Percentiles rank a stretch among this genome's conserved stretches.
Conservation (phyloP, 2,329 filamentous ascomycete genomes). For the Cadophora luteo-olivacea region DNA sequence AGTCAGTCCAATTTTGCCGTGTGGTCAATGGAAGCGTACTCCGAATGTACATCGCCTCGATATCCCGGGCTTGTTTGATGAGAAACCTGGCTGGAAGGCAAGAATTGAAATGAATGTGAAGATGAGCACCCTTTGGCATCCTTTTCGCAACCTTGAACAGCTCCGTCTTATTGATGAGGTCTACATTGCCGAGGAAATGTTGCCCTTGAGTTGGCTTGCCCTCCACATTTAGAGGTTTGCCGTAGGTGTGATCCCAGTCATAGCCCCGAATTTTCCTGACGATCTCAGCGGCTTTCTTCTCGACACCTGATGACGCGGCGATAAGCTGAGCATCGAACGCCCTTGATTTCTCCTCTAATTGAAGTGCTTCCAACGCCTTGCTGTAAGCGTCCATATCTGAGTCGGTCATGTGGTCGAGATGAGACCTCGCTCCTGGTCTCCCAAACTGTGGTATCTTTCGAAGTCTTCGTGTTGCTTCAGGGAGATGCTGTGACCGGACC, state of each 20-base stretch:
- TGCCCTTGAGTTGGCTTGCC: slow-evolving; percentile 49
- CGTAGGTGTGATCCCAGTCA: slow-evolving; percentile 41
- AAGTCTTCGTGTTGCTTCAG: slow-evolving; percentile 33
- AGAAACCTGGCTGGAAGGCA: slow-evolving; percentile 68
- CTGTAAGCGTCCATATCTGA: slow-evolving; percentile 31
- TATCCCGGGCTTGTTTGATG: slow-evolving; percentile 58
- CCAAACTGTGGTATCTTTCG: slow-evolving; percentile 39
- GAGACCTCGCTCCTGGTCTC: slow-evolving; percentile 26
- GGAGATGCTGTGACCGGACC: slow-evolving; percentile 29
- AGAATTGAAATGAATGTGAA: slow-evolving; percentile 82
- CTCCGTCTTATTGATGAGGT: slow-evolving; percentile 60
- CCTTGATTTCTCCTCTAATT: slow-evolving; percentile 35
- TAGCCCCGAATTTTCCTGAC: slow-evolving; percentile 40
- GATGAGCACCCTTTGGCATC: slow-evolving; percentile 75
- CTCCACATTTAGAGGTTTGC: slow-evolving; percentile 29
- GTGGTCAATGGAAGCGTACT: slow-evolving; percentile 60
- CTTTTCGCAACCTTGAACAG: slow-evolving; percentile 61
- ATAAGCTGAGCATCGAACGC: slow-evolving; percentile 43
- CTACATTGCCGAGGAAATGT: slow-evolving; percentile 63
- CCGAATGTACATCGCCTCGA: slow-evolving; percentile 73
- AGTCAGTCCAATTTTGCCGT: slow-evolving; percentile 32
- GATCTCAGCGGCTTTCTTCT: slow-evolving; percentile 40
- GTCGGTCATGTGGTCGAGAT: slow-evolving; percentile 20
- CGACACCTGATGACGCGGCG: slow-evolving; percentile 36
- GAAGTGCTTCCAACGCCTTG: slow-evolving; percentile 34